Percentiles rank a stretch among this genome's conserved stretches.
Conservation (phyloP, 177 flowering plant genomes). For the Vitis hybrid region DNA sequence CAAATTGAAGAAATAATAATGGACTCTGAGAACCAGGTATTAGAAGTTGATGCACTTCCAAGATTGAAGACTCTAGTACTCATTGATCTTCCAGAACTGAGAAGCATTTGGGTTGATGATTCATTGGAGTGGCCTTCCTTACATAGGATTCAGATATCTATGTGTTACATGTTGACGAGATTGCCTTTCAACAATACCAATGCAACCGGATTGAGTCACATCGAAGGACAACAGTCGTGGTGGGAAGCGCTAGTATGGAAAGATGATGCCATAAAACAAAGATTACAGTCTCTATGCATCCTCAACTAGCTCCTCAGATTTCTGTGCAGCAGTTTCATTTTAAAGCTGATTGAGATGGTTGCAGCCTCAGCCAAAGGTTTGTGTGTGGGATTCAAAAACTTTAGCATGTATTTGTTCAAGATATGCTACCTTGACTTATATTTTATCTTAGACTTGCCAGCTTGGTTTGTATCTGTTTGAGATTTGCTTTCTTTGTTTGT, state of each 20-base stretch:
- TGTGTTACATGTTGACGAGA: neutral
- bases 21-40: conserved; percentile 1
- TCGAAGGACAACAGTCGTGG: neutral
- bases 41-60: conserved; percentile 2
- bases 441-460: no score
- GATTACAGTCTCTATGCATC: no score
- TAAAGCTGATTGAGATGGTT: no score
- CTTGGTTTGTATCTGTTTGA: no score
- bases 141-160: neutral
- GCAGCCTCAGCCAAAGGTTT: no score
- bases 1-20: conserved; percentile 14
- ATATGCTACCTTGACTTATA: no score
- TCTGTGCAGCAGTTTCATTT: no score
- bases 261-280: no score
- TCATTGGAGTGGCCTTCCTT: conserved; percentile 17
- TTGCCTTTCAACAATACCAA: conserved; percentile 10
- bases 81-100: conserved; percentile 2
- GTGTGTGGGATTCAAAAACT: no score
- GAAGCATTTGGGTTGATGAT: neutral
- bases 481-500: no score
- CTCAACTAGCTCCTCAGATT: no score
- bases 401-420: no score
- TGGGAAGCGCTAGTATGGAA: neutral
- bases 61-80: conserved; percentile 11
- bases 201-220: neutral